phyloP scores from a whole-genome alignment of 805 yeast species.

The Saturnispora quitensis region DNA sequence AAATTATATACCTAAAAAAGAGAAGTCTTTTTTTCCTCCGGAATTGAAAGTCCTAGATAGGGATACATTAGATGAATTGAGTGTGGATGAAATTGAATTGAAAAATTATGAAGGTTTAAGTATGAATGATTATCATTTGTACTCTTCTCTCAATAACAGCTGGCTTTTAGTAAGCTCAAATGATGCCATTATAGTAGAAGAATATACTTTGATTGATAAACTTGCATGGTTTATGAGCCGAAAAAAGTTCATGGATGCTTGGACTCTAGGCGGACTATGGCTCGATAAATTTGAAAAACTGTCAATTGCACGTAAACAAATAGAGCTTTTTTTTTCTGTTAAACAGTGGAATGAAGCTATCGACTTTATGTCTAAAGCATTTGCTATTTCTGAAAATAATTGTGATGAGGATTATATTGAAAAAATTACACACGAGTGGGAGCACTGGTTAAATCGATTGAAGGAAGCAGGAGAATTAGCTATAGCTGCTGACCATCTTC shows the following conservation, averaged over 20 bases:
- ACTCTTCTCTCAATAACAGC: conserved; percentile 31
- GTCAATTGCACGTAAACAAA: conserved; percentile 50
- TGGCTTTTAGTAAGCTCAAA: conserved; percentile 71
- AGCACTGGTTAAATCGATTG: conserved; percentile 47
- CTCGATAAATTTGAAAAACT: conserved; percentile 42
- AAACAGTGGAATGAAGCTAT: conserved; percentile 52
- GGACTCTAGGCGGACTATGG: conserved; percentile 62
- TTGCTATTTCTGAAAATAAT: conserved; percentile 17
- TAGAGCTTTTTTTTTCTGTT: conserved; percentile 33
- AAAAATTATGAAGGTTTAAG: conserved; percentile 52
- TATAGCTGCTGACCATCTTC: conserved; percentile 46
- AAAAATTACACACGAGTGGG: conserved; percentile 46
- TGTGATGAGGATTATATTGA: conserved; percentile 16
- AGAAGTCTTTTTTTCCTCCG: conserved; percentile 37
- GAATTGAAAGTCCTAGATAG: conserved; percentile 66
- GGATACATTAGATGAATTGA: conserved; percentile 57
- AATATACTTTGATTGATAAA: conserved; percentile 59
- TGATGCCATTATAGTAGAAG: conserved; percentile 72
- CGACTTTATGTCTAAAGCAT: conserved; percentile 34
- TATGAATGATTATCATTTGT: conserved; percentile 70
- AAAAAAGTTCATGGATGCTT: conserved; percentile 55
- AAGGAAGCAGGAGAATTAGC: conserved; percentile 37
- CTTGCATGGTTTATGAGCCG: conserved; percentile 61
- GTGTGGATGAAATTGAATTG: conserved; percentile 70
- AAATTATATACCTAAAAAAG: conserved; percentile 35